Conservation (phyloP, 495 filamentous ascomycete genomes). For the Aspergillus bridgeri region DNA sequence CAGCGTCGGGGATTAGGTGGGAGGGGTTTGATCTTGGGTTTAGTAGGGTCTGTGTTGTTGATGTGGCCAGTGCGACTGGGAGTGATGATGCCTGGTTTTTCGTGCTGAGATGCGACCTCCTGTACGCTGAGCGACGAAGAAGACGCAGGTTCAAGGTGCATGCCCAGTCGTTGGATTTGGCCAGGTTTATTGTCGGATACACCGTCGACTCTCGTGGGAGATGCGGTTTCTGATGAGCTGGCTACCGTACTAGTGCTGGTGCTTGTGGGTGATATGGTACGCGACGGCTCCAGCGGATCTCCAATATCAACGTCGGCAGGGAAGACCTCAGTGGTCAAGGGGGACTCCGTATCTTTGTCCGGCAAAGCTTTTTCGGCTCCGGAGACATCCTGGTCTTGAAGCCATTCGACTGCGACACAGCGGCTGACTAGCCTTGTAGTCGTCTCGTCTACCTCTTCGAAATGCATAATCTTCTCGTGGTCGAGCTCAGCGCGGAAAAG, state of each 20-base stretch:
- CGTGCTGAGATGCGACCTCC: conserved; percentile 73
- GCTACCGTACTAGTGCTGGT: conserved; percentile 40
- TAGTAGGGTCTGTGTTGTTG: conserved; percentile 9
- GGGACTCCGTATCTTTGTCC: conserved; percentile 2
- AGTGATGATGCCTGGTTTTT: conserved; percentile 82
- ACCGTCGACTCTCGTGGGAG: conserved; percentile 25
- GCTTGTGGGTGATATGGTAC: conserved; percentile 45
- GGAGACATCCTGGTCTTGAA: conserved; percentile 39
- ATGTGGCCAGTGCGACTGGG: conserved; percentile 58
- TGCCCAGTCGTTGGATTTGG: conserved; percentile 37
- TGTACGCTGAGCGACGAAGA: conserved; percentile 62
- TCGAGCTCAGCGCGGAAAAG: conserved; percentile 33
- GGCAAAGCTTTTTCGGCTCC: neutral
- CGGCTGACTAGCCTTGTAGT: conserved; percentile 79
- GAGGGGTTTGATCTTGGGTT: conserved; percentile 40
- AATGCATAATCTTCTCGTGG: conserved; percentile 63
- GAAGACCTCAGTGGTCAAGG: conserved; percentile 3
- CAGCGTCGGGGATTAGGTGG: conserved; percentile 45
- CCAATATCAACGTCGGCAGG: conserved; percentile 23
- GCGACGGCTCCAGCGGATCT: conserved; percentile 25
- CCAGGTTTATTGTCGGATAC: conserved; percentile 21
- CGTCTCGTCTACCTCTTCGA: conserved; percentile 86
- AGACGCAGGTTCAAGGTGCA: conserved; percentile 46
- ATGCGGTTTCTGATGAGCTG: conserved; percentile 28
- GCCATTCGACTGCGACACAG: conserved; percentile 80